Conservation (phyloP, 2,329 filamentous ascomycete genomes). For the Penicillium rolfsii region DNA sequence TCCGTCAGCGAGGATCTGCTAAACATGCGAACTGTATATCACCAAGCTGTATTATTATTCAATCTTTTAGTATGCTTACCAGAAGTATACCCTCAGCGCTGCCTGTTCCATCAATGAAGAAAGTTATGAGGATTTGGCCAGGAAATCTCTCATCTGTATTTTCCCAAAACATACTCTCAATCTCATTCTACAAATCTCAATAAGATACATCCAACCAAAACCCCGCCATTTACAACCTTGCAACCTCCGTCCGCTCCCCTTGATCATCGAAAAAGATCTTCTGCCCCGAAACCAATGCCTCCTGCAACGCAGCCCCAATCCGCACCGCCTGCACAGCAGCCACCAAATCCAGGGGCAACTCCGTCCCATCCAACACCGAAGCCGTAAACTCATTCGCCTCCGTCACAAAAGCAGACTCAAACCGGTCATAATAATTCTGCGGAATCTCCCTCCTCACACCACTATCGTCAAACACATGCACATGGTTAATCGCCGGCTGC, state of each 20-base stretch:
- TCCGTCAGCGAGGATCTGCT: neutral
- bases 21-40: too few relatives aligned
- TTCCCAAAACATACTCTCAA: neutral
- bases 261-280: constrained; percentile 63
- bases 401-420: constrained; percentile 65
- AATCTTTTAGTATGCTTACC: neutral
- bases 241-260: constrained; percentile 52
- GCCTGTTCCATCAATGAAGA: neutral
- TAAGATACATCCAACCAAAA: neutral
- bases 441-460: constrained; percentile 65
- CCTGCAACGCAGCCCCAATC: constrained; percentile 64
- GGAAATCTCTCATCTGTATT: neutral
- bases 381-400: constrained; percentile 69
- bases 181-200: neutral
- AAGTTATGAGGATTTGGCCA: neutral
- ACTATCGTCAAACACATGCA: constrained; percentile 58
- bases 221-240: constrained; percentile 39
- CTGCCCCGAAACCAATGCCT: constrained; percentile 57
- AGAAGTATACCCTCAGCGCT: neutral
- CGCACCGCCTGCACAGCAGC: constrained; percentile 61
- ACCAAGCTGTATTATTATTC: neutral
- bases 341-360: constrained; percentile 59
- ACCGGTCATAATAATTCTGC: constrained; percentile 66
- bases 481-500: constrained; percentile 59
- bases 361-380: constrained; percentile 58